Evolutionary conservation across 1,139 yeast species (phyloP), one percentile per base, ranked within the genome.

Genomic region (Sugiyamaella japonica): DNA sequence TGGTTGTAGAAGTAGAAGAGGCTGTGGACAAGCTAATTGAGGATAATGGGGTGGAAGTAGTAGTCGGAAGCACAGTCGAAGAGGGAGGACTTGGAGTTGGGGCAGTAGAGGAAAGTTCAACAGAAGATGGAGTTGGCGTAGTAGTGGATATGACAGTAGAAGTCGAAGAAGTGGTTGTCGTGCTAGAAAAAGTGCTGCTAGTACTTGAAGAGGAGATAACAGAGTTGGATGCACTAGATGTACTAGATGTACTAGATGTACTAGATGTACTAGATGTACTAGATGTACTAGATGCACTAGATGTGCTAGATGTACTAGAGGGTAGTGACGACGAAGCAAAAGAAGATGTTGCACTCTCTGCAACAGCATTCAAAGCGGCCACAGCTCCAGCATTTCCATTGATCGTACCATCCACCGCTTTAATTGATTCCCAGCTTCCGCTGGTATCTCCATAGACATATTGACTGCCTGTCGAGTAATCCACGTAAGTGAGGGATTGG

Each of bases 401-500:
- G 45, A 87, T 77, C 52, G 72, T 66, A 56, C 95, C 96, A 63
- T 76, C 80, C 39, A 74, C 73, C 36, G 93, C 83, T 39, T 76
- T 67, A 60, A 89, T 86, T 7, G 91, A 84, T 43, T 76, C 67
- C 87, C 89, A 85, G 34, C 71, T 64, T 44, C 96, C 96, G 15
- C 84, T 68, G 46, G 76, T 72, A 66, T 83, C 93, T 49, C 76
- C 68, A 70, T 89, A 89, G 41, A 73, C 66, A 70, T 90, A 89
- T 59, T 78, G 76, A 1, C 77, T 65, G 44, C 97, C 97, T 17
- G 89, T 77, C 2, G 96, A 89, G 69, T 89, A 90, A 71, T 90
- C 96, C 17, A 82, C 73, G 16, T 86, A 87, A 44, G 78, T 70
- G 41, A 89, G 66, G 2, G 79, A 75, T 64, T 84, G 76, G 59